These are phyloP conservation scores for Lanmaoa pseudosensibilis DNA, from an alignment of 768 basidiomycete genomes.

Conservation along the genomic window DNA sequence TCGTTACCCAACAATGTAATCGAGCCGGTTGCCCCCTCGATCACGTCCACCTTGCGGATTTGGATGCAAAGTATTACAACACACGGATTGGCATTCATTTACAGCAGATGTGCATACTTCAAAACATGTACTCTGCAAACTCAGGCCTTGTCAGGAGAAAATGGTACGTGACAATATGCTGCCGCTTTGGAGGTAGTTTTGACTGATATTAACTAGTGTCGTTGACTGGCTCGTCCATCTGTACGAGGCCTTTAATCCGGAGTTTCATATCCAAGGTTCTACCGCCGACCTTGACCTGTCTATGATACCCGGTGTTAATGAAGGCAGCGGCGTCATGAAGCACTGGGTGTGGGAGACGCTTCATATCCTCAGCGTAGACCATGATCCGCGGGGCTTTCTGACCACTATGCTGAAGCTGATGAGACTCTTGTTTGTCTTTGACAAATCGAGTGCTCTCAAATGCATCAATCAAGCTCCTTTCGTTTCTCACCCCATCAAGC, in stretches of 20 bases:
- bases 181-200: neutral
- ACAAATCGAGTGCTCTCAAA: conserved; percentile 30
- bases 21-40: conserved; percentile 33
- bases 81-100: conserved; percentile 44
- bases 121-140: conserved; percentile 24
- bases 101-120: conserved; percentile 49
- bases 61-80: conserved; percentile 37
- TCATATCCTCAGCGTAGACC: conserved; percentile 31
- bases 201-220: neutral
- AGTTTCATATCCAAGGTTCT: conserved; percentile 47
- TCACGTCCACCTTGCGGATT: conserved; percentile 32
- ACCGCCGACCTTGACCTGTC: conserved; percentile 33
- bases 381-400: conserved; percentile 32
- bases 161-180: conserved; percentile 3
- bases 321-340: conserved; percentile 38
- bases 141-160: neutral
- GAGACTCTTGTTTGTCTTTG: conserved; percentile 40
- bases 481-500: conserved; percentile 5
- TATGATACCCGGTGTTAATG: conserved; percentile 40
- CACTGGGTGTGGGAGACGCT: conserved; percentile 47
- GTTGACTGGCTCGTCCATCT: conserved; percentile 44
- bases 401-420: conserved; percentile 40
- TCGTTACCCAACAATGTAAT: conserved; percentile 34
- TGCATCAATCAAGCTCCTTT: conserved; percentile 38
- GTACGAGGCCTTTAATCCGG: conserved; percentile 51